Percentiles rank a stretch among this genome's conserved stretches.
phyloP scores from a whole-genome alignment of 768 basidiomycete species.

The Boletales sp. region DNA sequence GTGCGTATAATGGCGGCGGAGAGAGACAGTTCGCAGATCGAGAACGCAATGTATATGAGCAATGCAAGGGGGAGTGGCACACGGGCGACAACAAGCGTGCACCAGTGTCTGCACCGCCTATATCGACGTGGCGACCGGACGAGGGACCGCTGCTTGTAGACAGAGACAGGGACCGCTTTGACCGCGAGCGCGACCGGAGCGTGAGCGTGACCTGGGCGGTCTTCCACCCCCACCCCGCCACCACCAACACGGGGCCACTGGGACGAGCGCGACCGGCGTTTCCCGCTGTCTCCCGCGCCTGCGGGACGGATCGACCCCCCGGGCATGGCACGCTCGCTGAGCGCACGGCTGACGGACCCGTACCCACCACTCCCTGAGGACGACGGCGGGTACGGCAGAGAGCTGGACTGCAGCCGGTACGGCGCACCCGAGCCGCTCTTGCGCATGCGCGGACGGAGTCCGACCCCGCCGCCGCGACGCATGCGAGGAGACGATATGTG shows the following conservation, averaged over 20 bases:
- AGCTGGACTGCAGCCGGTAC: constrained; percentile 30
- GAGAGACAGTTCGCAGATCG: constrained; percentile 19
- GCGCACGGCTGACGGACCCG: constrained; percentile 27
- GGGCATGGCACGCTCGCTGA: constrained; percentile 21
- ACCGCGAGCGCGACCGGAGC: constrained; percentile 24
- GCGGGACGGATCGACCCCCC: constrained; percentile 15
- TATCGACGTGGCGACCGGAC: constrained; percentile 29
- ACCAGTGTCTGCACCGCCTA: neutral
- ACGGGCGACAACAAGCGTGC: constrained; percentile 40
- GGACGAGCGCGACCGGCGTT: constrained; percentile 41
- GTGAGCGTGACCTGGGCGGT: constrained; percentile 2
- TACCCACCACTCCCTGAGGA: constrained; percentile 17
- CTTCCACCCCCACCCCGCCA: constrained; percentile 16
- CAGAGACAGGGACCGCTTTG: no score
- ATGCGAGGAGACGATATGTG: constrained; percentile 36
- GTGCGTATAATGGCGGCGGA: constrained; percentile 31
- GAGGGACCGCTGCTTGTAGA: constrained; percentile 25
- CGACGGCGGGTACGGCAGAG: constrained; percentile 27
- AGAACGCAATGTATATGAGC: constrained; percentile 31
- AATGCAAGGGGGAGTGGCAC: constrained; percentile 26
- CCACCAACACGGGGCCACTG: constrained; percentile 31
- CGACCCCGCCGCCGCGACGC: constrained; percentile 23
- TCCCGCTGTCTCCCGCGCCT: constrained; percentile 20
- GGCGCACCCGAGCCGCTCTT: constrained; percentile 10
- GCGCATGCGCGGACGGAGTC: constrained; percentile 15